phyloP scores from a whole-genome alignment of 2,329 filamentous ascomycete species.

The Aschersonia sp. region DNA sequence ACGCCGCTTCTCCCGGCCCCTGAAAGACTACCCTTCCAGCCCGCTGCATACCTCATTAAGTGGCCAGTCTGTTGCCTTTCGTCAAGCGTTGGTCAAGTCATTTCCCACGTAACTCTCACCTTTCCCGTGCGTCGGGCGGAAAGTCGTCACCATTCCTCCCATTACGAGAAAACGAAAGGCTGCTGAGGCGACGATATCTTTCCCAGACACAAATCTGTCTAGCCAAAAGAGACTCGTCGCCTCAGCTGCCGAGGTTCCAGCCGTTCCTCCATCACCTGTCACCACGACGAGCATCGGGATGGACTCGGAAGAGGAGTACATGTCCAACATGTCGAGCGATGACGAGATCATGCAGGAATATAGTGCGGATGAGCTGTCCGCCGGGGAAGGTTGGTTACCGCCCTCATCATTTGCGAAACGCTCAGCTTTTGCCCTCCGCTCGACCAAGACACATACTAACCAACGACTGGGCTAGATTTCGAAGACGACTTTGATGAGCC shows the following conservation, averaged over 20 bases:
- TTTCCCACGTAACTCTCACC: background rate
- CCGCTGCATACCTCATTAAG: background rate
- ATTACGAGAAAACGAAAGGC: constrained; percentile 46
- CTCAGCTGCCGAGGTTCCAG: constrained; percentile 29
- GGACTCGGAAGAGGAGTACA: constrained; percentile 93
- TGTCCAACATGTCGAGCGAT: constrained; percentile 66
- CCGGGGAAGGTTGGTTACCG: constrained; percentile 28
- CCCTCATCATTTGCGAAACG: background rate
- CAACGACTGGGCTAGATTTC: constrained; percentile 29
- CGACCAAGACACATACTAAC: background rate
- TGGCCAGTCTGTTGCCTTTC: background rate
- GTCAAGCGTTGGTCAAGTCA: background rate
- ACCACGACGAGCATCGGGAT: constrained; percentile 48
- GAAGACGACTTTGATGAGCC: constrained; percentile 40
- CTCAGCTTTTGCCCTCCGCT: too few species aligned
- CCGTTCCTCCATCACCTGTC: constrained; percentile 42
- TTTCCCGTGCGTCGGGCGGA: background rate
- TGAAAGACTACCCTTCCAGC: background rate
- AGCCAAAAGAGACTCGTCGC: constrained; percentile 41
- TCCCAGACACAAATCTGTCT: constrained; percentile 24
- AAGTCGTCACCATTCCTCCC: constrained; percentile 42
- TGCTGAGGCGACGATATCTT: constrained; percentile 47
- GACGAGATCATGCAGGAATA: constrained; percentile 62
- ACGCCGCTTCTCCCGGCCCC: background rate
- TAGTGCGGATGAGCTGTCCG: constrained; percentile 57